These are phyloP conservation scores for Colletotrichum gigasporum DNA, from an alignment of 2,329 filamentous ascomycete genomes.

Conservation along the genomic window DNA sequence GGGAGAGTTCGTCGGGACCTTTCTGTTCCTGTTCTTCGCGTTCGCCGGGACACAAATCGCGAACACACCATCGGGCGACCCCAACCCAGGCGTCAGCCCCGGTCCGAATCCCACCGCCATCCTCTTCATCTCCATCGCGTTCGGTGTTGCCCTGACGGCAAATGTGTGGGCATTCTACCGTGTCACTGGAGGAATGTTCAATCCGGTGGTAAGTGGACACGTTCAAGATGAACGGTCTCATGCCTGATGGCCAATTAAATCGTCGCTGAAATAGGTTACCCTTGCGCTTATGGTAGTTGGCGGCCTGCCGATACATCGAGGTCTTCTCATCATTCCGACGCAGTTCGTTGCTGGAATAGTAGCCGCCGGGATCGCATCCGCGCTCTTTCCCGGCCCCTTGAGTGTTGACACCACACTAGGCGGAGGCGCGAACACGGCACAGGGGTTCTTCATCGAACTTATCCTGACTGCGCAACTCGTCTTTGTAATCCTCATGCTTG, in stretches of 20 bases:
- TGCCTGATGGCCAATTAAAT: too few relatives aligned
- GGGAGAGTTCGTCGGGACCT: conserved; percentile 63
- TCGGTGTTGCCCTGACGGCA: conserved; percentile 59
- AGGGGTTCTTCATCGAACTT: conserved; percentile 74
- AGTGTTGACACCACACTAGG: conserved; percentile 66
- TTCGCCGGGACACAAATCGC: conserved; percentile 52
- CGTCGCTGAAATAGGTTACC: too few relatives aligned
- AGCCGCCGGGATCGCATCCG: conserved; percentile 65
- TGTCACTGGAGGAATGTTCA: conserved; percentile 61
- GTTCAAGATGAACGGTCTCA: too few relatives aligned
- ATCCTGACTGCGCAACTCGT: conserved; percentile 72
- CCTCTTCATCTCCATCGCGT: conserved; percentile 60
- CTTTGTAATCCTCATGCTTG: conserved; percentile 74
- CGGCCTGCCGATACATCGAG: conserved; percentile 62
- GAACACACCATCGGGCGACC: conserved; percentile 8
- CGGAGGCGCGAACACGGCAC: conserved; percentile 58
- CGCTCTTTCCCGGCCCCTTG: conserved; percentile 66
- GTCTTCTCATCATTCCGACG: conserved; percentile 59
- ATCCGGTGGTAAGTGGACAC: conserved; percentile 53
- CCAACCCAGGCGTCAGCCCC: background rate
- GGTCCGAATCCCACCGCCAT: conserved; percentile 45
- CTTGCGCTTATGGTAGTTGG: conserved; percentile 68
- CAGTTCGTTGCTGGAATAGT: conserved; percentile 69
- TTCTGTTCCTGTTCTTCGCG: conserved; percentile 59
- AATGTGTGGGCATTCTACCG: conserved; percentile 68